Percentiles rank a stretch among this genome's conserved stretches.
Evolutionary conservation across 78 protist species (phyloP).

Genomic region (Protostelium mycophagum): DNA sequence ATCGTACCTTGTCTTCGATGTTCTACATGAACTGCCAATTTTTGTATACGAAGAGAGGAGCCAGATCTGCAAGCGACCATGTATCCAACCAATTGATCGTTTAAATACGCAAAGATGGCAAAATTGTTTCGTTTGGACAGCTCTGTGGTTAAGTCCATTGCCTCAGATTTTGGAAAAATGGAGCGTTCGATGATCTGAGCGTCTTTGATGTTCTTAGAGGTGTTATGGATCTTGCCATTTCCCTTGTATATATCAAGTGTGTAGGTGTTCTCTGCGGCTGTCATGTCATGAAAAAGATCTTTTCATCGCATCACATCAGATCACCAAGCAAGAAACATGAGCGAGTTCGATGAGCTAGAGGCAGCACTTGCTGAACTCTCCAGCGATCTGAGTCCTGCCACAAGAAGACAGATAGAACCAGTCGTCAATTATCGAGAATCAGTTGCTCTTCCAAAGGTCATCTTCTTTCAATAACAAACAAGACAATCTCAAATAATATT

Average conservation of each 20-base stretch:
- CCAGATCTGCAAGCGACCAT: neutral
- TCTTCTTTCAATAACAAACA: neutral
- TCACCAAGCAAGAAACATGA: neutral
- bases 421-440: neutral
- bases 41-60: neutral
- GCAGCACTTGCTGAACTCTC: neutral
- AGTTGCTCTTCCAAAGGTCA: neutral
- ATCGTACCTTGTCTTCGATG: neutral
- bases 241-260: too few species aligned
- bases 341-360: neutral
- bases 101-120: neutral
- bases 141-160: neutral
- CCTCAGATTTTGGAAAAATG: neutral
- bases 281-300: neutral
- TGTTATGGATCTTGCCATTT: neutral
- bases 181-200: neutral
- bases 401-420: neutral
- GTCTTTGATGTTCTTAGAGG: neutral
- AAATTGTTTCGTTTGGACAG: neutral
- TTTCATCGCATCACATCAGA: neutral
- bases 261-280: neutral
- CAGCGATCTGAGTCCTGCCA: neutral
- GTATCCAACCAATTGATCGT: neutral
- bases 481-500: neutral
- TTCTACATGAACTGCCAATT: neutral